Evolutionary conservation across 1,284 basidiomycete species (phyloP).

Genomic region (Porodaedalea pini): DNA sequence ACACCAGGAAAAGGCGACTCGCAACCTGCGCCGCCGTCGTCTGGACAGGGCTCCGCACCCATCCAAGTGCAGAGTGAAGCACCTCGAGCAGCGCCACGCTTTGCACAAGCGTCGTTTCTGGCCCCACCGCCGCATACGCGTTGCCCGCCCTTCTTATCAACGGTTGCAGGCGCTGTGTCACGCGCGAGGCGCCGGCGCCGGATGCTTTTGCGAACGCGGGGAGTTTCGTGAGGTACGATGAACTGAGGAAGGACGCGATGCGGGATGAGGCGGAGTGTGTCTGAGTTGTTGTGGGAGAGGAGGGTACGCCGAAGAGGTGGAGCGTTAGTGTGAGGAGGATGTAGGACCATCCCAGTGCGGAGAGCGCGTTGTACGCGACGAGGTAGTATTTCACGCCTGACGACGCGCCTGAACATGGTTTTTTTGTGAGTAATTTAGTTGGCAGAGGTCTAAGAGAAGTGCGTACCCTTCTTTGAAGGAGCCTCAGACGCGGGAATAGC

Average conservation of each 20-base stretch:
- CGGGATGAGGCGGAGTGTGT: slow-evolving; percentile 25
- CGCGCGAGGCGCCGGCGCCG: not conserved
- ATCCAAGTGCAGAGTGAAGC: slow-evolving; percentile 75
- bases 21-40: slow-evolving; percentile 87
- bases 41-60: slow-evolving; percentile 80
- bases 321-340: slow-evolving; percentile 45
- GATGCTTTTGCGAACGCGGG: slow-evolving; percentile 20
- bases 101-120: slow-evolving; percentile 71
- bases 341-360: slow-evolving; percentile 69
- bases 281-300: slow-evolving; percentile 31
- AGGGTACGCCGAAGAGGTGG: slow-evolving; percentile 18
- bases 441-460: not conserved
- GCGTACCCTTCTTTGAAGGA: not conserved
- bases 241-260: slow-evolving; percentile 24
- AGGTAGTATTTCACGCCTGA: slow-evolving; percentile 58
- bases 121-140: slow-evolving; percentile 57
- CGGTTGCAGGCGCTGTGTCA: slow-evolving; percentile 20
- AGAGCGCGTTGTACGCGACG: slow-evolving; percentile 72
- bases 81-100: slow-evolving; percentile 80
- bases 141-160: slow-evolving; percentile 40
- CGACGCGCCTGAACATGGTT: not conserved
- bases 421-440: not conserved
- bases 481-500: not conserved
- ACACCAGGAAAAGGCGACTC: slow-evolving; percentile 83
- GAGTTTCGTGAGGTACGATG: slow-evolving; percentile 27